Percentiles rank a stretch among this genome's conserved stretches.
phyloP scores from a whole-genome alignment of 805 yeast genomes.

The Candida awuae region DNA sequence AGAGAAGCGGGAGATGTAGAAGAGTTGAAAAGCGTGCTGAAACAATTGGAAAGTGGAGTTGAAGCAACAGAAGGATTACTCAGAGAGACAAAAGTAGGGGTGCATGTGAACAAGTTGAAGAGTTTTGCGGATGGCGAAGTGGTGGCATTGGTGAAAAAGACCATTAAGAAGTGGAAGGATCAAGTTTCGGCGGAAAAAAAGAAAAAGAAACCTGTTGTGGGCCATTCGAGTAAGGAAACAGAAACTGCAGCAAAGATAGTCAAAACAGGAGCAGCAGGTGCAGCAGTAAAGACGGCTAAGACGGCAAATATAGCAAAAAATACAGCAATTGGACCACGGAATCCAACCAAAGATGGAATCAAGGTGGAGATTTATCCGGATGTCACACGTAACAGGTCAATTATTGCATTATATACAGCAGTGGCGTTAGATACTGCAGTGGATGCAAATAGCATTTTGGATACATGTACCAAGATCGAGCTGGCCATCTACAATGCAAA shows the following conservation, averaged over 20 bases:
- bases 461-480: slow-evolving; percentile 66
- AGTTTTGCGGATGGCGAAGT: slow-evolving; percentile 61
- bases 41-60: slow-evolving; percentile 59
- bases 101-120: slow-evolving; percentile 85
- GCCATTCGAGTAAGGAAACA: slow-evolving; percentile 2
- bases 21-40: slow-evolving; percentile 58
- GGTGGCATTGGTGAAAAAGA: slow-evolving; percentile 63
- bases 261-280: neutral
- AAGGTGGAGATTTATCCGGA: slow-evolving; percentile 62
- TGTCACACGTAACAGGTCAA: slow-evolving; percentile 74
- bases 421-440: slow-evolving; percentile 69
- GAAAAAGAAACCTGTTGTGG: slow-evolving; percentile 9
- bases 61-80: slow-evolving; percentile 78
- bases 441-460: slow-evolving; percentile 44
- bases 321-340: slow-evolving; percentile 54
- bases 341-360: slow-evolving; percentile 73
- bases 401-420: slow-evolving; percentile 81
- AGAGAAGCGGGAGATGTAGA: slow-evolving; percentile 38
- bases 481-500: slow-evolving; percentile 56
- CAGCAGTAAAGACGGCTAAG: neutral
- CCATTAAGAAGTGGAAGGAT: slow-evolving; percentile 87
- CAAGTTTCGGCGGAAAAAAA: slow-evolving; percentile 63
- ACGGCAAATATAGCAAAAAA: slow-evolving; percentile 30
- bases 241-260: neutral
- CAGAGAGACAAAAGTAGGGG: slow-evolving; percentile 95